Evolutionary conservation across 768 basidiomycete genomes (phyloP).

Genomic region (Leucocoprinus birnbaumii): DNA sequence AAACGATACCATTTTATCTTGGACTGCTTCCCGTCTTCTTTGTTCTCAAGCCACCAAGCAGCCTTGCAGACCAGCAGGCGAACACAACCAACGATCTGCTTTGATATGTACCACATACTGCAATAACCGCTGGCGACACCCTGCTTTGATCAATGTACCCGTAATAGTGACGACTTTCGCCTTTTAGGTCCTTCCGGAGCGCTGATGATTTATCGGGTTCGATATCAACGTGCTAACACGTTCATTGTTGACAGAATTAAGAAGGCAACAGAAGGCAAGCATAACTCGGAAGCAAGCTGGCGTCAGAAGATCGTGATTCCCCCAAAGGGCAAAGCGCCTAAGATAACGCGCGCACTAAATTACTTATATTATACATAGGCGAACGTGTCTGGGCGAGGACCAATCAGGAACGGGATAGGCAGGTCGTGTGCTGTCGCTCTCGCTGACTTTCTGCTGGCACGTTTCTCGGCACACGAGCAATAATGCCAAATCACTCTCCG

Average conservation of each 20-base stretch:
- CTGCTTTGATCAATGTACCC: too few species aligned
- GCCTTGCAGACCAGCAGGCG: too few species aligned
- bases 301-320: neutral
- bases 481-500: slow-evolving; percentile 8
- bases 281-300: neutral
- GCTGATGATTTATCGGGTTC: neutral
- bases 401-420: slow-evolving; percentile 15
- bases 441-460: slow-evolving; percentile 14
- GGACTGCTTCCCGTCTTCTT: too few species aligned
- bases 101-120: too few species aligned
- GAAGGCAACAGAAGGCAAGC: too few species aligned
- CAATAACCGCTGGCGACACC: too few species aligned
- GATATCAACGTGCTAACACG: slow-evolving; percentile 6
- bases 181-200: too few species aligned
- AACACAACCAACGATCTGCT: too few species aligned
- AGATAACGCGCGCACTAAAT: neutral
- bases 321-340: neutral
- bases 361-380: neutral
- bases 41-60: too few species aligned
- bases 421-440: slow-evolving; percentile 17
- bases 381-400: slow-evolving; percentile 19
- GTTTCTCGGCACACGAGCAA: slow-evolving; percentile 24
- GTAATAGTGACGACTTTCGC: too few species aligned
- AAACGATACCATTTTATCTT: too few species aligned
- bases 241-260: neutral